phyloP scores from a whole-genome alignment of 306 rosid genomes.

The Purshia tridentata region DNA sequence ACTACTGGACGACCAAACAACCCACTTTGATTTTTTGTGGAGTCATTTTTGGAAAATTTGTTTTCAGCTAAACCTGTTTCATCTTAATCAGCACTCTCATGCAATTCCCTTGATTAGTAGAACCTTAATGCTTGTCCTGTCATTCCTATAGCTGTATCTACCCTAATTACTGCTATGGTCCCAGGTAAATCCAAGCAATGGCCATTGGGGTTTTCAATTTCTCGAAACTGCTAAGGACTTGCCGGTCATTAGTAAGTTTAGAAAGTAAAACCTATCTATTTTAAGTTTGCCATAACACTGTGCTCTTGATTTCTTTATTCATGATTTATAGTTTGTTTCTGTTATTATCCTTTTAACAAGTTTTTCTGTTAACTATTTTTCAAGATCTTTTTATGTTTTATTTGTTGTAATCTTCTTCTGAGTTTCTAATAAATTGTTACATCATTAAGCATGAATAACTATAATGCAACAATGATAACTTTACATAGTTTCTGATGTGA shows the following conservation, averaged over 20 bases:
- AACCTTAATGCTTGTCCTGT: neutral
- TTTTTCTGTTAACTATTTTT: neutral
- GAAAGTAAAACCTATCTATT: slow-evolving; percentile 1
- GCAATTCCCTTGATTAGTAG: neutral
- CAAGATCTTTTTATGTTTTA: neutral
- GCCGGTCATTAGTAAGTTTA: slow-evolving; percentile 86
- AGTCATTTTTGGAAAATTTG: neutral
- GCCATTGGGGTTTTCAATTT: slow-evolving; percentile 61
- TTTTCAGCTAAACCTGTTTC: neutral
- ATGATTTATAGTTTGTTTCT: neutral
- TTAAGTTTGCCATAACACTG: neutral
- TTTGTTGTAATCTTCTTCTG: neutral
- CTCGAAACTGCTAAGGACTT: slow-evolving; percentile 85
- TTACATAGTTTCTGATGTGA: slow-evolving; percentile 14
- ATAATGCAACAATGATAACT: neutral
- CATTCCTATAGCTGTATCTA: neutral
- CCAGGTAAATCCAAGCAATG: slow-evolving; percentile 62
- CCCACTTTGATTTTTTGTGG: neutral
- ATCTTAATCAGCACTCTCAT: neutral
- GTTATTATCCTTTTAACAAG: neutral
- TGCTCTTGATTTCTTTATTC: neutral
- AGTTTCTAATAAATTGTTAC: neutral
- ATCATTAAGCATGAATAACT: neutral
- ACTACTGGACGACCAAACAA: neutral
- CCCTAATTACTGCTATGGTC: slow-evolving; percentile 18